These are phyloP conservation scores for Irpex lacteus DNA, from an alignment of 1,284 basidiomycete genomes.

Conservation along the genomic window DNA sequence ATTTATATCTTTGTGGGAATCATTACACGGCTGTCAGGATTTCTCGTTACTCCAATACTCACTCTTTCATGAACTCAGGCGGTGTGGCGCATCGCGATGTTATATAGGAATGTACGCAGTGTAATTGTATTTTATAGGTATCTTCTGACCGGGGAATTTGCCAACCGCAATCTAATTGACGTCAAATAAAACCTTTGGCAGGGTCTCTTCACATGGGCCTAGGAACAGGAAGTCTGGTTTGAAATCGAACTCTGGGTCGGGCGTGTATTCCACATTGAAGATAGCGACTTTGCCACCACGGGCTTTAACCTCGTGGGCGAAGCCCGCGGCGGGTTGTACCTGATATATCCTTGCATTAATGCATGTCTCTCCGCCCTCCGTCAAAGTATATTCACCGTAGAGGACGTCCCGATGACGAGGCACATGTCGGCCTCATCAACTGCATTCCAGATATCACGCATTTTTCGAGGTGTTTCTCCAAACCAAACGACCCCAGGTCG, in stretches of 20 bases:
- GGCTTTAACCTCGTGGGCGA: constrained; percentile 27
- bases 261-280: constrained; percentile 40
- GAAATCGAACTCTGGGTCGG: constrained; percentile 23
- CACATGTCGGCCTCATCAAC: constrained; percentile 34
- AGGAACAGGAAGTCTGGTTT: constrained; percentile 34
- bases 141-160: neutral
- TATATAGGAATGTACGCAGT: constrained; percentile 1
- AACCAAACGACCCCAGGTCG: constrained; percentile 42
- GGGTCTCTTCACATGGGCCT: constrained; percentile 35
- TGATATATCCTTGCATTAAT: constrained; percentile 3
- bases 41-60: neutral
- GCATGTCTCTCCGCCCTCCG: neutral
- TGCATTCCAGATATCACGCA: constrained; percentile 28
- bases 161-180: neutral
- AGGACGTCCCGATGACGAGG: constrained; percentile 39
- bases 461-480: constrained; percentile 28
- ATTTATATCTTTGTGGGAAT: neutral
- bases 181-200: constrained; percentile 18
- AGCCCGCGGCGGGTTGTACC: constrained; percentile 37
- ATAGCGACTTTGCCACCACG: constrained; percentile 32
- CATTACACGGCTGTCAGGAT: neutral
- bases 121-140: constrained; percentile 3
- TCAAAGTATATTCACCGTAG: constrained; percentile 24
- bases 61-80: neutral
- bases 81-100: neutral